phyloP scores from a whole-genome alignment of 805 yeast genomes.

The Cyberlindnera galapagoensis region DNA sequence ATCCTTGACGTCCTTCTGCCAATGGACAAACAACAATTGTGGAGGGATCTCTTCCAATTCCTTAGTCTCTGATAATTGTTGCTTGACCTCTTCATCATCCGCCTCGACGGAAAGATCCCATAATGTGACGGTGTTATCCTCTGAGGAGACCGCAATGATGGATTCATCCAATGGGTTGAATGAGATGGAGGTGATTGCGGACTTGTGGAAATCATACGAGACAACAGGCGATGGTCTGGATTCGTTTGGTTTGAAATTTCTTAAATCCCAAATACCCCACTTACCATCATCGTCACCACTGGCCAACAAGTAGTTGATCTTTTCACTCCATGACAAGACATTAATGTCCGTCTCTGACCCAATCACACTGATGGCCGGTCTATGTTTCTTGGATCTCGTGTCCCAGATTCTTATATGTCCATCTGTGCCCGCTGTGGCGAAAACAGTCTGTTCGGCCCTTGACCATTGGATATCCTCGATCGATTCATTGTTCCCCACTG shows the following conservation, averaged over 20 bases:
- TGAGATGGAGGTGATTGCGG: conserved; percentile 87
- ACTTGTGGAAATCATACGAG: conserved; percentile 88
- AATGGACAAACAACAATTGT: conserved; percentile 90
- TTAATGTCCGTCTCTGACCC: conserved; percentile 85
- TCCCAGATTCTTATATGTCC: conserved; percentile 95
- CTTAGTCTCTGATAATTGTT: conserved; percentile 68
- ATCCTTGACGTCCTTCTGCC: conserved; percentile 97
- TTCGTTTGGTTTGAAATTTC: conserved; percentile 61
- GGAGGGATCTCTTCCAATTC: conserved; percentile 92
- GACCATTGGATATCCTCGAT: conserved; percentile 98
- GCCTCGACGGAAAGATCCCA: conserved; percentile 99
- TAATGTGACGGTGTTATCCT: conserved; percentile 92
- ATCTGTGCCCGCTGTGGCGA: conserved; percentile 91
- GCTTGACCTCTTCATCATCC: conserved; percentile 92
- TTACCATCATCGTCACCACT: conserved; percentile 96
- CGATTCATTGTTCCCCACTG: conserved; percentile 56
- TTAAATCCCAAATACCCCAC: conserved; percentile 98
- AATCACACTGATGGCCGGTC: conserved; percentile 77
- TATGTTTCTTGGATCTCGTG: conserved; percentile 85
- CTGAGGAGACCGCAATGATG: conserved; percentile 90
- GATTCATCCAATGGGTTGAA: conserved; percentile 96
- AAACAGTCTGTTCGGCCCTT: conserved; percentile 83
- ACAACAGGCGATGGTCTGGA: conserved; percentile 79
- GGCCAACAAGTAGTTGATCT: conserved; percentile 81
- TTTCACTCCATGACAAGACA: conserved; percentile 92